A percentile compares a stretch with the other conserved stretches of the same genome.
Evolutionary conservation across 108 stramenopile genomes (phyloP).

Genomic region (Poteriospumella lacustris): DNA sequence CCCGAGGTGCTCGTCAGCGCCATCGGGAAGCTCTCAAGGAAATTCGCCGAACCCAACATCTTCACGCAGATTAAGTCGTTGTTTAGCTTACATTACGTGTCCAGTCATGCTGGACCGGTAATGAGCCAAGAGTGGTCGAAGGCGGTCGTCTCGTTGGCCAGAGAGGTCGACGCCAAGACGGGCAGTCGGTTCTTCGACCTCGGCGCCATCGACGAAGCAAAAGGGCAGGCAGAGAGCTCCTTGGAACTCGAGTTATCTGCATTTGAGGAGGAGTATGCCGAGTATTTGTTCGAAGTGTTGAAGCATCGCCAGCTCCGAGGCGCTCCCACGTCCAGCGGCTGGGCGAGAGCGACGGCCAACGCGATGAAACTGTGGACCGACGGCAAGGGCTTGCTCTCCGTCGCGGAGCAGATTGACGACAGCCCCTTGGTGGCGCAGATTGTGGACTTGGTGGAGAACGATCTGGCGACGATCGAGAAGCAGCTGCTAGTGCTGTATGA

Average conservation of each 20-base stretch:
- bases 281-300: background rate
- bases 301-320: background rate
- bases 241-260: background rate
- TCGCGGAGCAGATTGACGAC: background rate
- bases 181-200: background rate
- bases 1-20: background rate
- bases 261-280: background rate
- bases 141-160: background rate
- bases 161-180: background rate
- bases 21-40: conserved; percentile 2
- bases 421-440: background rate
- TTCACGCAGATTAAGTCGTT: background rate
- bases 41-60: background rate
- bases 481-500: background rate
- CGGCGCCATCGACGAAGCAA: background rate
- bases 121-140: background rate
- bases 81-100: background rate
- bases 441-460: background rate
- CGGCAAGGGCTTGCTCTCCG: background rate
- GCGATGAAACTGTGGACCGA: background rate
- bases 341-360: background rate
- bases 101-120: background rate
- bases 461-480: background rate
- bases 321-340: background rate
- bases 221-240: background rate